A percentile compares a stretch with the other conserved stretches of the same genome.
phyloP scores from a whole-genome alignment of 1,139 yeast genomes.

The Geotrichum bryndzae region DNA sequence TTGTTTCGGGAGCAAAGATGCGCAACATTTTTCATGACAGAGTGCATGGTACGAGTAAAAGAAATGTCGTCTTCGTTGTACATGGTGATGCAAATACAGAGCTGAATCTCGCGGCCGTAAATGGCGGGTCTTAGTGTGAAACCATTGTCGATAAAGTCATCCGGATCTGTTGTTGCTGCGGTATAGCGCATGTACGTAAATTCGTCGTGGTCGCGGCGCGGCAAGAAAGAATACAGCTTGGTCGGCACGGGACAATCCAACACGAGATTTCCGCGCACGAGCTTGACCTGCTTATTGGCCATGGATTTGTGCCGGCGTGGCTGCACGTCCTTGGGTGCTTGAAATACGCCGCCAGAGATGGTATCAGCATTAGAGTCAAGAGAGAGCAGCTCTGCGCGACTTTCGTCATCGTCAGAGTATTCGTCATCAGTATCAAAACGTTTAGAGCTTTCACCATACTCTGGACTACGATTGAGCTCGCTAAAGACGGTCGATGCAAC shows the following conservation, averaged over 20 bases:
- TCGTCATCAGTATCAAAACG: background rate
- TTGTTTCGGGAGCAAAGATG: slow-evolving; percentile 75
- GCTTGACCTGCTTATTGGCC: slow-evolving; percentile 55
- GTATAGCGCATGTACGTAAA: slow-evolving; percentile 92
- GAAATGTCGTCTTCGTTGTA: slow-evolving; percentile 88
- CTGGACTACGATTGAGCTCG: slow-evolving; percentile 1
- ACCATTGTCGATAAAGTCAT: slow-evolving; percentile 71
- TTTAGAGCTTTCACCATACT: background rate
- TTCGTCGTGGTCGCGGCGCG: slow-evolving; percentile 83
- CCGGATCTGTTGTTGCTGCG: slow-evolving; percentile 88
- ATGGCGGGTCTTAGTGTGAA: slow-evolving; percentile 80
- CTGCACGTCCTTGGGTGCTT: slow-evolving; percentile 45
- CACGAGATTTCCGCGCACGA: slow-evolving; percentile 73
- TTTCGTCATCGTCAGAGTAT: background rate
- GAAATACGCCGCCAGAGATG: slow-evolving; percentile 20
- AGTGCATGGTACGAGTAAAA: slow-evolving; percentile 86
- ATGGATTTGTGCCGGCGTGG: slow-evolving; percentile 56
- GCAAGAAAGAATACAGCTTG: slow-evolving; percentile 69
- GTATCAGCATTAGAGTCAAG: background rate
- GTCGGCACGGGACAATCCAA: slow-evolving; percentile 92
- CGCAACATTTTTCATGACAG: slow-evolving; percentile 86
- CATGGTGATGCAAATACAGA: slow-evolving; percentile 89
- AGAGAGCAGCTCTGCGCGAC: background rate
- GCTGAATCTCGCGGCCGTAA: slow-evolving; percentile 80
- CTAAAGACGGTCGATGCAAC: slow-evolving; percentile 1